Evolutionary conservation across 208 protist species (phyloP), one percentile per base, ranked within the genome.

Genomic region (Leptomonas pyrrhocoris): DNA sequence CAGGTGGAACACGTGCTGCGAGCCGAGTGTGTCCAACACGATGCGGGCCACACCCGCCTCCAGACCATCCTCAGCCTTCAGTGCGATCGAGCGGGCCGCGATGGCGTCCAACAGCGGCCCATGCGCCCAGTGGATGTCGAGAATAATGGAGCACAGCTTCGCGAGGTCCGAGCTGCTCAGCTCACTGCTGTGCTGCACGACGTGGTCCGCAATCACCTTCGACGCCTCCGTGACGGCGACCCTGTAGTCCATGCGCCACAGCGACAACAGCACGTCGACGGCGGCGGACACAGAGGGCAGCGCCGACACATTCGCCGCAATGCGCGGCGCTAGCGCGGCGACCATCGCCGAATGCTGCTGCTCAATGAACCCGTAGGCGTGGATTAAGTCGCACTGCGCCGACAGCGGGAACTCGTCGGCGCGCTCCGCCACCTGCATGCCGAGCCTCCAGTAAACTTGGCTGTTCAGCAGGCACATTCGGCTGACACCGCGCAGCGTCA

Each of bases 161-260:
- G 81, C 46, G 19, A 94, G 49, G 42, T 76, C 65, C 3, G 49
- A 49, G n/a, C 56, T 74, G 8, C 45, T 80, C 31, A 96, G 76
- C 57, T 90, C 74, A 12, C 49, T 61, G 8, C 77, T 61, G 62
- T 76, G 51, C 27, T 68, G 62, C 42, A 72, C 80, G 2, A 96
- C 53, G 58, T 62, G 73, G 38, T 86, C 51, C 13, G 69, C 74
- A n/a, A 93, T 48, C 31, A 55, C 38, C 3, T 11, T 23, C 12
- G 74, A 57, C 27, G 50, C 40, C 27, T 46, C 53, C 30, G 85
- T 57, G 15, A 13, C 36, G 12, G 53, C 51, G 23, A 91, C 64
- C n/a, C 81, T 62, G 50, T 74, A 62, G 57, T 88, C 59, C 78
- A 90, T 89, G 30, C 84, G 73, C 83, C 87, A 94, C 62, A 92